Conservation (phyloP, 768 basidiomycete genomes). For the Phaeotremella skinneri region DNA sequence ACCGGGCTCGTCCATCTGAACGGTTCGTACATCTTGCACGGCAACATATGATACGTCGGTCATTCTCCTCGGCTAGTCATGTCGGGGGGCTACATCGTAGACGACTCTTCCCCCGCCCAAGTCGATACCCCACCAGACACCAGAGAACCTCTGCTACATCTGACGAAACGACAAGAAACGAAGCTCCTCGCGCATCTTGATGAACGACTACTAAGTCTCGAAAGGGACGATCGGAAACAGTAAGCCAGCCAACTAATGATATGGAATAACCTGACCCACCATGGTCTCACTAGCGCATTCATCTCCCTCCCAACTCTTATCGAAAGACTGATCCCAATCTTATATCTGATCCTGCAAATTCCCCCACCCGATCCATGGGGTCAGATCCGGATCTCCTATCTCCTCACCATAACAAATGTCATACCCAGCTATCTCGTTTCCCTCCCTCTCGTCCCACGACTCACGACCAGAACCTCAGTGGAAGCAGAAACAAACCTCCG, state of each 20-base stretch:
- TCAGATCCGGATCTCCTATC: not conserved
- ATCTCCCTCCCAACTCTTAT: slow-evolving; percentile 15
- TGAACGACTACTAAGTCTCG: slow-evolving; percentile 20
- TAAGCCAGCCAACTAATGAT: slow-evolving; percentile 4
- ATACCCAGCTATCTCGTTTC: not conserved
- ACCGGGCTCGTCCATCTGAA: not conserved
- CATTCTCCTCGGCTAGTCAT: no score
- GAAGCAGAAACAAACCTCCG: slow-evolving; percentile 15
- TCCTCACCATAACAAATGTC: not conserved
- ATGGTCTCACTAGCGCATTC: slow-evolving; percentile 15
- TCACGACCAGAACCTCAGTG: not conserved
- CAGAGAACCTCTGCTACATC: slow-evolving; percentile 14
- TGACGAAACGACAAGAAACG: slow-evolving; percentile 27
- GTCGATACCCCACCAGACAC: no score
- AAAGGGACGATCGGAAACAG: slow-evolving; percentile 31
- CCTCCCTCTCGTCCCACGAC: slow-evolving; percentile 15
- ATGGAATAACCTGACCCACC: not conserved
- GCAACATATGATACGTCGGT: not conserved
- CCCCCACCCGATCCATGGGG: not conserved
- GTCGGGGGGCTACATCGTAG: no score
- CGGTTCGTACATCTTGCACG: not conserved
- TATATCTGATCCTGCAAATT: not conserved
- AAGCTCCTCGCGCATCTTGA: slow-evolving; percentile 24
- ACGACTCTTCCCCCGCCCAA: no score
- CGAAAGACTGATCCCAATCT: not conserved